Conservation (phyloP, 768 basidiomycete genomes). For the Lactarius sanguifluus region DNA sequence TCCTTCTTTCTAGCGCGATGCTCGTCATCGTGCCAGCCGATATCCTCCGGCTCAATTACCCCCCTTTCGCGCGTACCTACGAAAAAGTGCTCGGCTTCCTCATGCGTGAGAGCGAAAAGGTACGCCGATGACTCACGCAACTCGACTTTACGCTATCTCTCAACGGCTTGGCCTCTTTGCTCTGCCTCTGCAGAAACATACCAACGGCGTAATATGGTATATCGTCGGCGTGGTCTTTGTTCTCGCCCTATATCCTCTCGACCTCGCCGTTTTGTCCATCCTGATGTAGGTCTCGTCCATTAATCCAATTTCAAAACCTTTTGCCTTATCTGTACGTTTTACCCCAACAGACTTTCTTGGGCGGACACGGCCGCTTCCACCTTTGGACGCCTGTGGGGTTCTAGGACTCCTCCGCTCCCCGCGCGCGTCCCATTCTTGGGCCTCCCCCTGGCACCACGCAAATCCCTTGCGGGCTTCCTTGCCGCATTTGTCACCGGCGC, state of each 20-base stretch:
- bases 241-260: conserved; percentile 73
- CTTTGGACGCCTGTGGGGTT: conserved; percentile 81
- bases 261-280: conserved; percentile 87
- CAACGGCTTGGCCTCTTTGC: not conserved
- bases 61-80: conserved; percentile 65
- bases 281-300: conserved; percentile 52
- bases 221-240: conserved; percentile 82
- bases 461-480: conserved; percentile 81
- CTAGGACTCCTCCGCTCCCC: conserved; percentile 63
- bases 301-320: not conserved
- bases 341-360: conserved; percentile 77
- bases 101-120: conserved; percentile 89
- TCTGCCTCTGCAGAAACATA: conserved; percentile 46
- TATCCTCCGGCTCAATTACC: conserved; percentile 65
- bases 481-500: conserved; percentile 77
- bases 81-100: conserved; percentile 74
- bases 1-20: conserved; percentile 63
- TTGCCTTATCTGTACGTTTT: conserved; percentile 7
- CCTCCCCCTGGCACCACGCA: conserved; percentile 75
- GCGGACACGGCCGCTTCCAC: conserved; percentile 94
- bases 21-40: conserved; percentile 73
- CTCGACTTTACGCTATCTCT: not conserved
- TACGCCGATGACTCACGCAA: conserved; percentile 34
- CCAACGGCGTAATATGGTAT: conserved; percentile 92
- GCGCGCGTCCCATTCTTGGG: conserved; percentile 45